Evolutionary conservation across 345 rosid genomes (phyloP).

Genomic region (Brassica napus): Da-Ae NC_063443.1:15847501-15848000

Average conservation of each 20-base stretch:
- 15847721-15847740: background rate
- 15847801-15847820: too few relatives aligned
- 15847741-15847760: too few relatives aligned
- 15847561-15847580: slow-evolving; percentile 2
- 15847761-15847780: too few relatives aligned
- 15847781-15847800: too few relatives aligned
- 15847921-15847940: too few relatives aligned
- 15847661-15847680: slow-evolving; percentile 23
- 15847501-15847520: background rate
- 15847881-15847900: too few relatives aligned
- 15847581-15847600: slow-evolving; percentile 19
- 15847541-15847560: slow-evolving; percentile 12
- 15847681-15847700: background rate
- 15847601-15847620: slow-evolving; percentile 14
- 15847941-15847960: too few relatives aligned
- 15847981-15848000: too few relatives aligned
- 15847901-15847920: too few relatives aligned
- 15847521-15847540: slow-evolving; percentile 7
- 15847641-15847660: slow-evolving; percentile 22
- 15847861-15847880: too few relatives aligned
- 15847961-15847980: background rate
- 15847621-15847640: slow-evolving; percentile 11
- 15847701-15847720: background rate
- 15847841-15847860: background rate
- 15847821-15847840: background rate